phyloP scores from a whole-genome alignment of 2,329 filamentous ascomycete genomes.

The Fusarium nygamai region DNA sequence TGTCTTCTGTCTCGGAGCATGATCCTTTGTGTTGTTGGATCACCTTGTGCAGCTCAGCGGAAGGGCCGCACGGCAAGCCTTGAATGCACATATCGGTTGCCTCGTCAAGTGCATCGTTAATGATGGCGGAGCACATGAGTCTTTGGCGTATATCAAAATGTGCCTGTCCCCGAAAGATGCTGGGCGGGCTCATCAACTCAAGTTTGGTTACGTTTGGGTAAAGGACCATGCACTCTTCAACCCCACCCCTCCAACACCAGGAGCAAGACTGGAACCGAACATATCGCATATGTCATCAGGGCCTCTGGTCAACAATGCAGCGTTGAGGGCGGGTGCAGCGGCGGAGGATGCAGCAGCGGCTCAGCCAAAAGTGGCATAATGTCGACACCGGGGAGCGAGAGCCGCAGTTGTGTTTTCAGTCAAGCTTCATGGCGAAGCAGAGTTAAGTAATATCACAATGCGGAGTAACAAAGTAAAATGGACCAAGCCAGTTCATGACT shows the following conservation, averaged over 20 bases:
- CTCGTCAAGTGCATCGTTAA: slow-evolving; percentile 16
- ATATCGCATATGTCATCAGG: slow-evolving; percentile 20
- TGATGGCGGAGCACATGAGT: slow-evolving; percentile 34
- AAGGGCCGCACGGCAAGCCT: slow-evolving; percentile 16
- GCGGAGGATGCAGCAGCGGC: slow-evolving; percentile 21
- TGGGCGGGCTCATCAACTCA: slow-evolving; percentile 15
- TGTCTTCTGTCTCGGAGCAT: slow-evolving; percentile 25
- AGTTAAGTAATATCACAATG: slow-evolving; percentile 15
- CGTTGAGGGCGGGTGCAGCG: slow-evolving; percentile 28
- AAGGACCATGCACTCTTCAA: slow-evolving; percentile 17
- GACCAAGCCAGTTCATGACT: slow-evolving; percentile 8
- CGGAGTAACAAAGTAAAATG: slow-evolving; percentile 23
- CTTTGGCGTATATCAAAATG: slow-evolving; percentile 27
- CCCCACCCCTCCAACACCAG: slow-evolving; percentile 35
- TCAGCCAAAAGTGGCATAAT: slow-evolving; percentile 23
- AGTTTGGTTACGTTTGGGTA: slow-evolving; percentile 12
- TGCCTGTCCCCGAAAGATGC: slow-evolving; percentile 6
- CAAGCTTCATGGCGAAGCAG: slow-evolving; percentile 14
- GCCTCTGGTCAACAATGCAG: slow-evolving; percentile 5
- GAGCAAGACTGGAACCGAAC: slow-evolving; percentile 10
- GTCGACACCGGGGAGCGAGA: slow-evolving; percentile 11
- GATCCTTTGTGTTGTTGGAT: slow-evolving; percentile 23
- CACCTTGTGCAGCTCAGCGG: slow-evolving; percentile 30
- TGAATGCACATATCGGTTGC: slow-evolving; percentile 9
- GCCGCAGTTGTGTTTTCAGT: slow-evolving; percentile 2